Conservation (phyloP, 148 eudicot species). For the Chenopodium quinoa region DNA sequence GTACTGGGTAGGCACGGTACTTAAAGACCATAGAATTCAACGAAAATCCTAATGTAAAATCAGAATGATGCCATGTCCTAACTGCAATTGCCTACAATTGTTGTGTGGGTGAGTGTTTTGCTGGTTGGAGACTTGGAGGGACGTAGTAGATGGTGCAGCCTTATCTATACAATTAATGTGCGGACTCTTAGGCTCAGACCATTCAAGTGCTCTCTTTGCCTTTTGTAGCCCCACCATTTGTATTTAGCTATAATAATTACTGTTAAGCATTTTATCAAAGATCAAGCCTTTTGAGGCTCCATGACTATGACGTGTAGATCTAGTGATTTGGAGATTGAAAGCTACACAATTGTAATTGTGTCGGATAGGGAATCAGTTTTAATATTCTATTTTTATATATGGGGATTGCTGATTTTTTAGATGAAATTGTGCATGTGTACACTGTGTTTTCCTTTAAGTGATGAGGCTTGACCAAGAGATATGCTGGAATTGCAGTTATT, state of each 20-base stretch:
- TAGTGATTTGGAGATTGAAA: too few relatives aligned
- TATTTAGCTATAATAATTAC: background rate
- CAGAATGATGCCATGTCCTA: background rate
- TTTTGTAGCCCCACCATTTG: background rate
- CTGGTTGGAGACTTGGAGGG: background rate
- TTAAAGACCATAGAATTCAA: background rate
- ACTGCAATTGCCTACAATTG: background rate
- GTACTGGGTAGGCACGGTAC: background rate
- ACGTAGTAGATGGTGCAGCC: background rate
- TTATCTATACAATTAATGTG: background rate
- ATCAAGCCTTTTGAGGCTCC: too few relatives aligned
- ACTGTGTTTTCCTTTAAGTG: too few relatives aligned
- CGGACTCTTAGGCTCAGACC: background rate
- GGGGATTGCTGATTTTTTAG: too few relatives aligned
- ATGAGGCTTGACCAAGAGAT: too few relatives aligned
- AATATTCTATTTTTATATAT: too few relatives aligned
- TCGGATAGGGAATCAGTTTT: too few relatives aligned
- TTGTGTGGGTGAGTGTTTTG: background rate
- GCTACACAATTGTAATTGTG: too few relatives aligned
- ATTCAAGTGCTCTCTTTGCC: background rate
- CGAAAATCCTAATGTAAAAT: background rate
- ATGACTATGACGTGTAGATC: too few relatives aligned
- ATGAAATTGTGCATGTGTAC: too few relatives aligned
- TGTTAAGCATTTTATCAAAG: background rate
- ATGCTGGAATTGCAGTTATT: too few relatives aligned